Evolutionary conservation across 2,329 filamentous ascomycete species (phyloP).

Genomic region (Pestalotiopsis sp.): DNA sequence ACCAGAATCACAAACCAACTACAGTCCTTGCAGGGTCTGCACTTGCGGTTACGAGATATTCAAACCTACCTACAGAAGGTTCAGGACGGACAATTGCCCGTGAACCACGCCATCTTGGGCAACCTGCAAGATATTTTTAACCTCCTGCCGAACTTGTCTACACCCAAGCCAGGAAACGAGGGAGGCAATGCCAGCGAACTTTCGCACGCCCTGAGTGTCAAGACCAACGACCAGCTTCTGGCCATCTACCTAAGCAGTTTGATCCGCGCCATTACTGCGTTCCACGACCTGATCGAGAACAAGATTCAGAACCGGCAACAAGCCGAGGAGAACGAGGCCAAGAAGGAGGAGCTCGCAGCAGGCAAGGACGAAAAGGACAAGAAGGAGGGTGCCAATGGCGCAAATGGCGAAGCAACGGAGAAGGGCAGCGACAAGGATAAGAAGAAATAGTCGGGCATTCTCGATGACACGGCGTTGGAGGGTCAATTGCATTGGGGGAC

Average conservation of each 20-base stretch:
- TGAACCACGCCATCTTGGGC: conserved; percentile 96
- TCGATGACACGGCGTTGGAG: conserved; percentile 10
- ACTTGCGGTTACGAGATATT: conserved; percentile 92
- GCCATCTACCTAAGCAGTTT: conserved; percentile 95
- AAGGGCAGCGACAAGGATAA: conserved; percentile 47
- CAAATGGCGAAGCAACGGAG: conserved; percentile 41
- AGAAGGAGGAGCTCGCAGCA: conserved; percentile 60
- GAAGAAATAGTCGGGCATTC: conserved; percentile 41
- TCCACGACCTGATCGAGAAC: conserved; percentile 99
- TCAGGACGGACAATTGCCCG: conserved; percentile 85
- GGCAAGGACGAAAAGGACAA: conserved; percentile 45
- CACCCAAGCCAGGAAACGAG: conserved; percentile 68
- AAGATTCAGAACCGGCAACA: conserved; percentile 99
- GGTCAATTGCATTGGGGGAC: conserved; percentile 4
- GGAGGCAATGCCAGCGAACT: conserved; percentile 71
- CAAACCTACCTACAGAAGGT: conserved; percentile 96
- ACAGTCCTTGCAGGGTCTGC: conserved; percentile 93
- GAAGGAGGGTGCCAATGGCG: conserved; percentile 60
- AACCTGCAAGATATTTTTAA: conserved; percentile 99
- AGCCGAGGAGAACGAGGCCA: conserved; percentile 91
- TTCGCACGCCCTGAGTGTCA: conserved; percentile 95
- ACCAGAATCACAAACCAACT: conserved; percentile 97
- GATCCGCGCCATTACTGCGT: conserved; percentile 96
- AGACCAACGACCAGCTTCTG: conserved; percentile 99
- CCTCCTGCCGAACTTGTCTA: conserved; percentile 91